phyloP scores from a whole-genome alignment of 2,329 filamentous ascomycete genomes.

The Thelonectria discophora region DNA sequence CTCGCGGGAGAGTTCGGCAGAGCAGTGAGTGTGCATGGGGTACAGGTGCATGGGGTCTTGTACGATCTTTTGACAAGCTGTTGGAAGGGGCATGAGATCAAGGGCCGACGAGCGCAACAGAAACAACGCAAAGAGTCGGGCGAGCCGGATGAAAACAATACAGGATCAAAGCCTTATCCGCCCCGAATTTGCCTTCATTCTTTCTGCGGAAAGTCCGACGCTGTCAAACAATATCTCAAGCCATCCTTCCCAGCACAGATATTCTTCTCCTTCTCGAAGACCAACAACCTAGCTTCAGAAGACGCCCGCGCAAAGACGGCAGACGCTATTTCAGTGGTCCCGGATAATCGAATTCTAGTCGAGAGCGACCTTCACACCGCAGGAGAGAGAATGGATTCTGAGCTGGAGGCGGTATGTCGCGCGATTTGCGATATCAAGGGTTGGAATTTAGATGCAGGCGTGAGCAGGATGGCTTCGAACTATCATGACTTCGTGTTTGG shows the following conservation, averaged over 20 bases:
- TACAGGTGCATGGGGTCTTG: slow-evolving; percentile 75
- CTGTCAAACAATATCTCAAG: slow-evolving; percentile 78
- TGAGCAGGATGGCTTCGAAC: slow-evolving; percentile 72
- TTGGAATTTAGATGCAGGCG: slow-evolving; percentile 76
- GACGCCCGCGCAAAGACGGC: slow-evolving; percentile 60
- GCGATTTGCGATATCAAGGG: slow-evolving; percentile 77
- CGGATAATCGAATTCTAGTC: slow-evolving; percentile 78
- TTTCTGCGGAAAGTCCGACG: slow-evolving; percentile 79
- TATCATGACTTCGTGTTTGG: slow-evolving; percentile 80
- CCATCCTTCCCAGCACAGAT: slow-evolving; percentile 75
- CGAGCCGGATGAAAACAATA: slow-evolving; percentile 43
- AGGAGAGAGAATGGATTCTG: slow-evolving; percentile 78
- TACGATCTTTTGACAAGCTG: slow-evolving; percentile 68
- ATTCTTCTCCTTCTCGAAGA: slow-evolving; percentile 86
- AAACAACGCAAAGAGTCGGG: slow-evolving; percentile 28
- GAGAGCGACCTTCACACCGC: slow-evolving; percentile 89
- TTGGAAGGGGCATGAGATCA: slow-evolving; percentile 71
- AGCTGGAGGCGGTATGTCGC: slow-evolving; percentile 75
- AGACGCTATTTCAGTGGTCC: slow-evolving; percentile 73
- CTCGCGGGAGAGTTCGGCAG: slow-evolving; percentile 73
- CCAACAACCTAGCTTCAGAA: slow-evolving; percentile 73
- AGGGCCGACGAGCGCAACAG: slow-evolving; percentile 57
- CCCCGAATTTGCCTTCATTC: slow-evolving; percentile 90
- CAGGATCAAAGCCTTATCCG: slow-evolving; percentile 63
- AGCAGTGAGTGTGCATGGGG: slow-evolving; percentile 73